Conservation (phyloP, 2,329 filamentous ascomycete genomes). For the Fusarium napiforme region DNA sequence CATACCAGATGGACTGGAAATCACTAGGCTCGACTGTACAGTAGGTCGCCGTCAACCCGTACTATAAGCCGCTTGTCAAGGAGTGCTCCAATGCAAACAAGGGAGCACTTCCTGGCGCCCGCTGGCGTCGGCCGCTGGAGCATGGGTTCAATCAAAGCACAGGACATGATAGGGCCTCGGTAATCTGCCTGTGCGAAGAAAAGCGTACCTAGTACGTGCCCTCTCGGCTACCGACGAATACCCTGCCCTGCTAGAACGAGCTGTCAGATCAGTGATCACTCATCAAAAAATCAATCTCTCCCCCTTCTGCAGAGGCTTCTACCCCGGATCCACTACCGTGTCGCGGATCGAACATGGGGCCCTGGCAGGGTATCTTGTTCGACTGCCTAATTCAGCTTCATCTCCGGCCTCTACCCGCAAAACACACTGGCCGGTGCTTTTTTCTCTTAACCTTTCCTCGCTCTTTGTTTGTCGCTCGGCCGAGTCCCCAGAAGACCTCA, state of each 20-base stretch:
- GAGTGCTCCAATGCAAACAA: not conserved
- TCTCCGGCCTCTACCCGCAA: slow-evolving; percentile 36
- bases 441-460: not conserved
- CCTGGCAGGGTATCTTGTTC: slow-evolving; percentile 16
- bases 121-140: slow-evolving; percentile 36
- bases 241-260: slow-evolving; percentile 8
- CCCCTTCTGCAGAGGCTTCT: slow-evolving; percentile 34
- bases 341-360: slow-evolving; percentile 43
- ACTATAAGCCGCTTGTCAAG: slow-evolving; percentile 20
- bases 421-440: slow-evolving; percentile 5
- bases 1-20: slow-evolving; percentile 35
- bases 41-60: slow-evolving; percentile 17
- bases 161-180: slow-evolving; percentile 28
- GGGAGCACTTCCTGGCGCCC: slow-evolving; percentile 19
- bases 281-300: slow-evolving; percentile 24
- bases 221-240: slow-evolving; percentile 22
- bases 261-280: slow-evolving; percentile 31
- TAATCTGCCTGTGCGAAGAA: slow-evolving; percentile 31
- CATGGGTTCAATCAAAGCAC: slow-evolving; percentile 19
- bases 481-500: slow-evolving; percentile 40
- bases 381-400: slow-evolving; percentile 45
- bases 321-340: slow-evolving; percentile 45
- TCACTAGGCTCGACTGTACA: not conserved
- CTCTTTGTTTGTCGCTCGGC: slow-evolving; percentile 39
- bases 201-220: slow-evolving; percentile 1